Base-by-base conservation (phyloP, 805 yeast genomes). In the Kregervanrija pseudodelftensis region DNA sequence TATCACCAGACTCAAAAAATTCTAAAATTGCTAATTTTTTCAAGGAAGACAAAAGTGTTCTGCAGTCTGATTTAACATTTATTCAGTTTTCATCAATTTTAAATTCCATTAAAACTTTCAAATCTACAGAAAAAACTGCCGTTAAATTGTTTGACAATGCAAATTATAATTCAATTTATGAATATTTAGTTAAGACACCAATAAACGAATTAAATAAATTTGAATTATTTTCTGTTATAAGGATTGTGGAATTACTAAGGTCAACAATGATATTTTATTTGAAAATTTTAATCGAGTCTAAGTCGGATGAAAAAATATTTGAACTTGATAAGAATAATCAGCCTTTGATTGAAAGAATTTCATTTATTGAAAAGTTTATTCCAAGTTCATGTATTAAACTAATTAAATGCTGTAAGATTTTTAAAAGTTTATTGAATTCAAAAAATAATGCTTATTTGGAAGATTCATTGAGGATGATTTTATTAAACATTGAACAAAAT, bases 361-460 rank as follows among this genome's bases (percentile, higher is more conserved):
- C 41, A 14, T 30, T 30, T 30, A 42, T 45, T 28, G 51, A 48
- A 35, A 30, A 14, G 4, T 47, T 53, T 34, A 54, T 63, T 33
- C 67, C 66, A 31, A 39, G 45, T 2, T 42, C 43, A 10, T 57
- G 62, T 48, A 54, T 53, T 14, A 57, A 56, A 36, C 48, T 64
- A 35, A 46, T 48, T 13, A 63, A 60, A 45, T 53, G 55, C 41
- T 54, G 48, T 36, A 54, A 54, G n/a, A 52, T 62, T 11, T 59
- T 64, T 46, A 56, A 55, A 42, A 47, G 55, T 43, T 38, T 63
- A 17, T 39, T 61, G 15, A 44, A 55, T 33, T 60, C 64, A n/a
- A 44, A 36, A 11, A 52, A 57, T 44, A 43, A 51, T 3, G 45
- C 36, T 3, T 46, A 47, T 39, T 41, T 58, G 37, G 51, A 50